phyloP scores from a whole-genome alignment of 2,329 filamentous ascomycete species.

The Curvularia verruculosa region DNA sequence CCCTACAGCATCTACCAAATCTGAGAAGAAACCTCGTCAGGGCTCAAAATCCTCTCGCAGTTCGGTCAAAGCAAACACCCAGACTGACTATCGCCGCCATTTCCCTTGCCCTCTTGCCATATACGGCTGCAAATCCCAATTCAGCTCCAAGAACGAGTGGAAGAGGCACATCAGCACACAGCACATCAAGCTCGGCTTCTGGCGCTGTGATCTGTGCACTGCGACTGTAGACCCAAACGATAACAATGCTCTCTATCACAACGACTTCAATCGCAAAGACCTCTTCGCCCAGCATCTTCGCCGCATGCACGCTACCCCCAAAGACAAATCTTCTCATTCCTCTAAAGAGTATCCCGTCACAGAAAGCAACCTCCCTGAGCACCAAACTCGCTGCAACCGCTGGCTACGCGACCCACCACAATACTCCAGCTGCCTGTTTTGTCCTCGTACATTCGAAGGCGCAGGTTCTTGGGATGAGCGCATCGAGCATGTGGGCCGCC shows the following conservation, averaged over 20 bases:
- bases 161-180: conserved; percentile 85
- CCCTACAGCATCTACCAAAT: conserved; percentile 14
- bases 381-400: conserved; percentile 65
- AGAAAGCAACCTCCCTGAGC: conserved; percentile 61
- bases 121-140: conserved; percentile 75
- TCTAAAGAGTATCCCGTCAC: conserved; percentile 53
- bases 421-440: conserved; percentile 69
- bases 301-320: conserved; percentile 75
- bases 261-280: conserved; percentile 89
- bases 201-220: conserved; percentile 72
- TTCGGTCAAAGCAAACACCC: conserved; percentile 14
- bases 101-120: conserved; percentile 80
- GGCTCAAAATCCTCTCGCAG: conserved; percentile 18
- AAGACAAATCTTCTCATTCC: conserved; percentile 38
- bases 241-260: conserved; percentile 44
- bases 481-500: conserved; percentile 86
- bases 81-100: conserved; percentile 50
- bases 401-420: conserved; percentile 67
- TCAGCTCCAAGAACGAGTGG: conserved; percentile 91
- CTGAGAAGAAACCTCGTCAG: conserved; percentile 29
- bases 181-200: conserved; percentile 76
- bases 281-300: conserved; percentile 87
- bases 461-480: conserved; percentile 74
- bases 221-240: conserved; percentile 43
- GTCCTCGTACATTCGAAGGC: conserved; percentile 67